Conservation (phyloP, 176 grass and related monocot genomes). For the Paspalum vaginatum region DNA sequence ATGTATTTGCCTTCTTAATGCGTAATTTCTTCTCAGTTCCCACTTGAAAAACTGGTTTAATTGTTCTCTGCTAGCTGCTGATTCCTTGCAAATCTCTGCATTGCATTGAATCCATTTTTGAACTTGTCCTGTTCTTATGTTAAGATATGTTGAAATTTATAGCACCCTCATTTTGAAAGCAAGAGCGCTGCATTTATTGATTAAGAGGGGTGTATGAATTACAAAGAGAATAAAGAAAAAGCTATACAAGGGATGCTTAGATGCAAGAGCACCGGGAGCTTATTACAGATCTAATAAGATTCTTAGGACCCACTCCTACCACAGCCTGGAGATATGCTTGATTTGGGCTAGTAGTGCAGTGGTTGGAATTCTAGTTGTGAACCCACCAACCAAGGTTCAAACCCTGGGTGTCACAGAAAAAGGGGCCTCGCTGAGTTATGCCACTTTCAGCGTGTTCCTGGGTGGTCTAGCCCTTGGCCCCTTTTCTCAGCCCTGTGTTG, state of each 20-base stretch:
- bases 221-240: background rate
- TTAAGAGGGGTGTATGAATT: background rate
- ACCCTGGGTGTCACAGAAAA: background rate
- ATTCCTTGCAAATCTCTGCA: conserved; percentile 11
- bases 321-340: background rate
- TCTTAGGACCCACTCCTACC: background rate
- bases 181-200: background rate
- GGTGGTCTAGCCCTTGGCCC: background rate
- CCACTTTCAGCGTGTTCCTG: background rate
- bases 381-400: background rate
- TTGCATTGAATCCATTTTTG: background rate
- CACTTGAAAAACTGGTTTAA: background rate
- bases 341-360: background rate
- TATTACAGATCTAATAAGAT: background rate
- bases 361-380: background rate
- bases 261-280: background rate
- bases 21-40: conserved; percentile 5
- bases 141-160: background rate
- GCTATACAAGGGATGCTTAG: background rate
- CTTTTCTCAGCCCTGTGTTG: background rate
- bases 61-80: conserved; percentile 19
- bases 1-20: conserved; percentile 33
- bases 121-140: conserved; percentile 18
- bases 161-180: background rate
- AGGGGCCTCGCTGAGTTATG: background rate